Evolutionary conservation across 1,284 basidiomycete genomes (phyloP), one percentile per base, ranked within the genome.

Genomic region (Gymnopus androsaceus): DNA sequence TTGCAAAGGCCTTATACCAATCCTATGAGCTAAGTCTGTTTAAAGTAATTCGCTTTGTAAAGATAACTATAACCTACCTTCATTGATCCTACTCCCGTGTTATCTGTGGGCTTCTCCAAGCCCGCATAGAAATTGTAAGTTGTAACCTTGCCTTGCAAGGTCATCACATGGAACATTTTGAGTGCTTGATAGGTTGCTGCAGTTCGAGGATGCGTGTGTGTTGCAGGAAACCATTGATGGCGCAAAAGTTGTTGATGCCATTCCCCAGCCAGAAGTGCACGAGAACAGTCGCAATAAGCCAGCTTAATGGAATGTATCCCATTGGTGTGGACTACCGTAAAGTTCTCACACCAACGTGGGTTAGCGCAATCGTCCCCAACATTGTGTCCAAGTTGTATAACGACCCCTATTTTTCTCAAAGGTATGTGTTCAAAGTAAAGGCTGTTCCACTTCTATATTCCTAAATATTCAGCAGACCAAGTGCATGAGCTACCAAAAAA

Each of bases 281-380:
- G n/a, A 11, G 33, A n/a, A 36, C 47, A 49, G n/a, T 15, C 9
- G 23, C 47, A 49, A 36, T 33, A 49, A 17, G 17, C 9, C 17
- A 49, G 28, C 6, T 4, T 19, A 25, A 49, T 17, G 19, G 6
- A 17, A 31, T 49, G 47, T 19, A 49, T 49, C 3, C 47, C 47
- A 19, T 49, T 49, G 14, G 47, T 49, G 23, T 49, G 30, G 11
- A 49, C 11, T 19, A 49, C 31, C 3, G 47, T 49, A 25, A 49
- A 49, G 12, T 30, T 11, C 19, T 31, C 5, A 3, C 17, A 17
- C 33, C 14, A 21, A 21, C 31, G 33, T 7, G 47, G 30, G 3
- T 37, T 21, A 3, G n/a, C 15, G 19, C 47, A 49, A 11, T 5
- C 6, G 3, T 36, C 31, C 3, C 31, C 47, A 19, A 14, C 6